Evolutionary conservation across 176 grass and related monocot genomes (phyloP), one percentile per base, ranked within the genome.

Genomic region (Calamus simplicifolius): DNA sequence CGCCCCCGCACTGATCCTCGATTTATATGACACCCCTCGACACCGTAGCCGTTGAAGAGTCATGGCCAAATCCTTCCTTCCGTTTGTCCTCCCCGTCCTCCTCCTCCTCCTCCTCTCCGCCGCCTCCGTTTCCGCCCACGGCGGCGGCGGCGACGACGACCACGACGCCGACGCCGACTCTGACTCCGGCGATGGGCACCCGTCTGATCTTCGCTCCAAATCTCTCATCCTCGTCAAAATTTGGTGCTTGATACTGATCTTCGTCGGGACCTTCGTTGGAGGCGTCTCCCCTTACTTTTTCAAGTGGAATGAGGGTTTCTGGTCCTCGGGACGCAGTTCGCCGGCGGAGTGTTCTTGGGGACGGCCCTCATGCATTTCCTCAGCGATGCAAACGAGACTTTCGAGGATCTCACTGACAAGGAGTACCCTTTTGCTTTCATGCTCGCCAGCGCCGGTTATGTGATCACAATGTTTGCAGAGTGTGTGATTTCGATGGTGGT

Each of bases 291-390:
- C 91, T 5, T 96, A 90, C 75, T 96, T 90, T 62, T 43, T 96
- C 25, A 89, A 80, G 50, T 96, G 91, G 91, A 84, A 96, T 57
- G 86, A 90, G 80, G 58, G 64, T 96, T 96, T 79, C 77, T 96
- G 0, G 75, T 57, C 19, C 76, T 96, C 18, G 91, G 91, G 58
- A 90, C 80, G 27, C 91, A 96, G 79, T 96, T 96, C 57, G 86
- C 91, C 4, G 91, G 80, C 15, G 86, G 91, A 1, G 91, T 96
- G 19, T 90, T 96, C 80, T 71, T 96, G 4, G 91, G 83, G 54
- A 96, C 91, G 2, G 91, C 91, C 25, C 75, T 90, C 67, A 90
- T 96, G 74, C 91, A 96, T 65, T 90, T 96, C 75, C 84, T 96
- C 77, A 82, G 80, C 83, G 86, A 96, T 56, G 67, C 91, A 21